Base-by-base conservation (phyloP, 2,329 filamentous ascomycete genomes). In the Camptophora hylomeconis region DNA sequence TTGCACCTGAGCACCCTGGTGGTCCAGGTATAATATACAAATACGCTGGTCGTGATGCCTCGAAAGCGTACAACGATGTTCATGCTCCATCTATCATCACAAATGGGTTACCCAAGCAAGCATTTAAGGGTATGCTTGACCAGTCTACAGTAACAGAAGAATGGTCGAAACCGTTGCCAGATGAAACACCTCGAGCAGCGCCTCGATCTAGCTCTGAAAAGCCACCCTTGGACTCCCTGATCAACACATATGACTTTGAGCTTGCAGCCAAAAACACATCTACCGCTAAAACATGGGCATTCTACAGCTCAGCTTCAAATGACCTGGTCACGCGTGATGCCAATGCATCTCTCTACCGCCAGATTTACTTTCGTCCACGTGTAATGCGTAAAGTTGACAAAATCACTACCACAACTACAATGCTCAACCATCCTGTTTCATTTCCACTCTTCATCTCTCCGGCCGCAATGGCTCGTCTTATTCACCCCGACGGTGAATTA, bases 231-330 rank as follows among this genome's bases (percentile, higher is more conserved):
- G 51, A 62, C n/a, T 62, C 58, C 7, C 45, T 75, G 14, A 67
- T 75, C 45, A 72, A 61, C 40, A 56, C 65, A 5, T 58, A 72
- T 36, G 74, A 79, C 51, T 78, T 78, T 44, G 63, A 70, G 28
- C 34, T 53, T 7, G 69, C 65, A 0, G 73, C 74, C 3, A 60
- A 63, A 10, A 54, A 56, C 15, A 65, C 63, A 5, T 59, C 75
- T 26, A 60, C 61, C 6, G 61, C 65, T 13, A 79, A 80, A 44
- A 68, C 73, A n/a, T 78, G 71, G 70, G 75, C 74, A 1, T 80
- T 78, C 44, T 69, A 74, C 45, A 75, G 70, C 12, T 75, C 71
- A 6, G 75, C 73, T 2, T 69, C 74, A 7, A 77, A 72, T 5
- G 75, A 63, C 63, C 42, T 67, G 3, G 69, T 75, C 20, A 68